Percentiles rank a stretch among this genome's conserved stretches.
phyloP scores from a whole-genome alignment of 176 grass and related monocot species.

The Pontederia crassipes region DNA sequence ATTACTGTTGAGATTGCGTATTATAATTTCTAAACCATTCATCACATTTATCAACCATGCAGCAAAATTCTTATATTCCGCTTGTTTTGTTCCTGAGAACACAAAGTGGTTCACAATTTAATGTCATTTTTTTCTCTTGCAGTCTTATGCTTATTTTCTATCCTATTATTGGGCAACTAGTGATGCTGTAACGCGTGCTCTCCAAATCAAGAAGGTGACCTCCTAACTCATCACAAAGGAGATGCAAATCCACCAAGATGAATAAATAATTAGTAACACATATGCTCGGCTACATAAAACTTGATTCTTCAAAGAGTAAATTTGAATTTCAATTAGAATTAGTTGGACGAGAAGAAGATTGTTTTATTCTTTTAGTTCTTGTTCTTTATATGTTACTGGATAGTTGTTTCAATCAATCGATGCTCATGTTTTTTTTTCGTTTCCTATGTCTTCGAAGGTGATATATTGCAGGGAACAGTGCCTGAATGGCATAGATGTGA shows the following conservation, averaged over 20 bases:
- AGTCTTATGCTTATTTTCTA: constrained; percentile 32
- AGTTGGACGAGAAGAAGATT: too few species aligned
- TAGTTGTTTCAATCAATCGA: too few species aligned
- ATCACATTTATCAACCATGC: neutral
- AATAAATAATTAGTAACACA: too few species aligned
- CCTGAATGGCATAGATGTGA: constrained; percentile 31
- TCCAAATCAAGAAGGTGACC: too few species aligned
- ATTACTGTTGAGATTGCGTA: too few species aligned
- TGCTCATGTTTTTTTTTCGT: too few species aligned
- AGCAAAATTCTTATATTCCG: neutral
- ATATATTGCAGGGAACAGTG: constrained; percentile 27
- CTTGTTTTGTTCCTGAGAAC: neutral
- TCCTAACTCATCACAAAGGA: too few species aligned
- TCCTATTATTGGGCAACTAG: constrained; percentile 34
- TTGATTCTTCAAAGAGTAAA: neutral
- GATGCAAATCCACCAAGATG: too few species aligned
- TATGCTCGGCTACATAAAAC: neutral
- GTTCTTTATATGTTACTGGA: too few species aligned
- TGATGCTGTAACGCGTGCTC: neutral
- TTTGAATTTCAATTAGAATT: too few species aligned
- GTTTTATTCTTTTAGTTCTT: neutral
- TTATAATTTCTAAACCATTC: neutral
- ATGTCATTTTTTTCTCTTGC: neutral
- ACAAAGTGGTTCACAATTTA: neutral
- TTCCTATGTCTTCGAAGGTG: too few species aligned